These are phyloP conservation scores for Tetrapyrgos nigripes DNA, from an alignment of 1,284 basidiomycete species.

Conservation along the genomic window DNA sequence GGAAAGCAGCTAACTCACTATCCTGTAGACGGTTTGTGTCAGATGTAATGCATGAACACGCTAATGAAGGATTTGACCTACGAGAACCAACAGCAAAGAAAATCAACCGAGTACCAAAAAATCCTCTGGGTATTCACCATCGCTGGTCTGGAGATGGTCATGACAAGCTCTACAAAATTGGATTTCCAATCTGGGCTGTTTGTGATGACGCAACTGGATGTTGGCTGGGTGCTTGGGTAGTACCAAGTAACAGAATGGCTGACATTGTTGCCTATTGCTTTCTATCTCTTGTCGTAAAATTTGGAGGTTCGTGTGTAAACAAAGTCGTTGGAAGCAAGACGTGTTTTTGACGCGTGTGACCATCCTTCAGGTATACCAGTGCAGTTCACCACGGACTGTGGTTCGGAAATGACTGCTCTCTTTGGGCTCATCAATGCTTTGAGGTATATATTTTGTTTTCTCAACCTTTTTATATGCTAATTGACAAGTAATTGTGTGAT, in stretches of 20 bases:
- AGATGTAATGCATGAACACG: conserved; percentile 28
- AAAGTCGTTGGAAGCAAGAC: no score
- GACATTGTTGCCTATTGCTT: conserved; percentile 35
- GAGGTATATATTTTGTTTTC: conserved; percentile 25
- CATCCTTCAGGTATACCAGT: conserved; percentile 37
- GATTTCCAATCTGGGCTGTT: conserved; percentile 42
- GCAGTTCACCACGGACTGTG: conserved; percentile 40
- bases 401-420: conserved; percentile 36
- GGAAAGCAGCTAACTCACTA: not conserved
- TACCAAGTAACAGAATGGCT: conserved; percentile 38
- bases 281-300: conserved; percentile 22
- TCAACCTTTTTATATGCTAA: not conserved
- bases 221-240: conserved; percentile 40
- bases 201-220: conserved; percentile 34
- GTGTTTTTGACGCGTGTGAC: not conserved
- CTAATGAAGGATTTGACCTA: conserved; percentile 28
- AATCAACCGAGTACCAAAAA: conserved; percentile 24
- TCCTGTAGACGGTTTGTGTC: not conserved
- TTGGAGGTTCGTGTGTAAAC: not conserved
- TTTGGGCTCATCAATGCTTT: conserved; percentile 38
- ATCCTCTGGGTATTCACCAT: conserved; percentile 34
- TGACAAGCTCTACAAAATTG: conserved; percentile 25
- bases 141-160: conserved; percentile 20
- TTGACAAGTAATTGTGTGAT: not conserved
- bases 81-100: conserved; percentile 28